Conservation (phyloP, 2,329 filamentous ascomycete species). For the Exophiala calicioides region DNA sequence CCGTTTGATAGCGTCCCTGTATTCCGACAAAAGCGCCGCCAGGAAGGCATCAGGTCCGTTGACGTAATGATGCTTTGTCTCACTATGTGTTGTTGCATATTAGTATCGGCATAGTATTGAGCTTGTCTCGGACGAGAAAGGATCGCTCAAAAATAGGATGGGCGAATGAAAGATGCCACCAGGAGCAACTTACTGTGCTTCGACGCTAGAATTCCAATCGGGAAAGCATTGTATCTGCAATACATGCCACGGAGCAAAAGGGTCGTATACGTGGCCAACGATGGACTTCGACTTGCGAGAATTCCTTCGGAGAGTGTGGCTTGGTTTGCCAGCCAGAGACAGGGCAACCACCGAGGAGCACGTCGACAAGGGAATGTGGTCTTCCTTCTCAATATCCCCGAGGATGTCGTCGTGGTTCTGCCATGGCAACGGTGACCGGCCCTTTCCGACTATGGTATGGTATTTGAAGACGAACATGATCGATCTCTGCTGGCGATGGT, state of each 20-base stretch:
- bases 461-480: slow-evolving; percentile 68
- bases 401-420: slow-evolving; percentile 56
- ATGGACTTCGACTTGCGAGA: slow-evolving; percentile 50
- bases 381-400: slow-evolving; percentile 41
- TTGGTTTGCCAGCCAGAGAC: slow-evolving; percentile 55
- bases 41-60: slow-evolving; percentile 65
- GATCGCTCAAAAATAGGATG: too few species aligned
- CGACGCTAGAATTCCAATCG: slow-evolving; percentile 59
- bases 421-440: slow-evolving; percentile 60
- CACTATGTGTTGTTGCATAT: too few species aligned
- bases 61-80: slow-evolving; percentile 57
- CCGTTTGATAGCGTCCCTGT: slow-evolving; percentile 60
- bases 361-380: slow-evolving; percentile 60
- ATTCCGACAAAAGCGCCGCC: slow-evolving; percentile 60
- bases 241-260: slow-evolving; percentile 63
- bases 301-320: slow-evolving; percentile 52
- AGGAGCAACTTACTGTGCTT: too few species aligned
- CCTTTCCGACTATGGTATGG: slow-evolving; percentile 61
- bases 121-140: too few species aligned
- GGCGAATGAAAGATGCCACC: too few species aligned
- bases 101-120: too few species aligned
- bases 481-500: slow-evolving; percentile 53
- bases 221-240: slow-evolving; percentile 61
- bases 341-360: slow-evolving; percentile 63
- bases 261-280: slow-evolving; percentile 58